Evolutionary conservation across 1,284 basidiomycete genomes (phyloP).

Genomic region (Mixia osmundae): DNA sequence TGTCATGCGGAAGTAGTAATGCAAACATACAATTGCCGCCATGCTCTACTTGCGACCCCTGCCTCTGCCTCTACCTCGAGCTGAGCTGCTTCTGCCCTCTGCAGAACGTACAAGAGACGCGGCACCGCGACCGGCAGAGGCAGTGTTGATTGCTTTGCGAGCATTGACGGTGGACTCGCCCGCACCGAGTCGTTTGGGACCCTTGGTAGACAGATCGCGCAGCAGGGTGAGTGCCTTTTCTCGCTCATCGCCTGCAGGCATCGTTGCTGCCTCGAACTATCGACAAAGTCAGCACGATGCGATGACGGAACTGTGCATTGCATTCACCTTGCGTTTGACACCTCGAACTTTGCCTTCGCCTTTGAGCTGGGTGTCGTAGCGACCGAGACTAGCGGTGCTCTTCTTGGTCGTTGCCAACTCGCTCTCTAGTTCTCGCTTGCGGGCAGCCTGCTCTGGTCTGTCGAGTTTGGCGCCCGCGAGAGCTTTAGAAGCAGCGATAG

Average conservation of each 20-base stretch:
- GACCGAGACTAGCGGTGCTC: not conserved
- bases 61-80: too few species aligned
- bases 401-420: not conserved
- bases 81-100: too few species aligned
- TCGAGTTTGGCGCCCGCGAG: not conserved
- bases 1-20: too few species aligned
- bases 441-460: conserved; percentile 1
- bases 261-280: not conserved
- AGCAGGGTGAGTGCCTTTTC: not conserved
- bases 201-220: not conserved
- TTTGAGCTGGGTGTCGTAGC: not conserved
- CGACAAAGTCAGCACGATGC: too few species aligned
- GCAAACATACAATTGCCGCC: too few species aligned
- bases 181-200: not conserved
- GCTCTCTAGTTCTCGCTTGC: not conserved
- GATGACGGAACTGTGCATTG: too few species aligned
- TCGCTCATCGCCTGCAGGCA: not conserved
- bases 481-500: not conserved
- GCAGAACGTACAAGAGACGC: conserved; percentile 1
- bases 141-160: not conserved
- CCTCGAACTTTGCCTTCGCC: not conserved
- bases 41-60: too few species aligned
- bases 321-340: not conserved
- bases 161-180: not conserved
- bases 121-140: not conserved